Evolutionary conservation across 2,329 filamentous ascomycete genomes (phyloP), one percentile per base, ranked within the genome.

Genomic region (Colletotrichum spaethianum): DNA sequence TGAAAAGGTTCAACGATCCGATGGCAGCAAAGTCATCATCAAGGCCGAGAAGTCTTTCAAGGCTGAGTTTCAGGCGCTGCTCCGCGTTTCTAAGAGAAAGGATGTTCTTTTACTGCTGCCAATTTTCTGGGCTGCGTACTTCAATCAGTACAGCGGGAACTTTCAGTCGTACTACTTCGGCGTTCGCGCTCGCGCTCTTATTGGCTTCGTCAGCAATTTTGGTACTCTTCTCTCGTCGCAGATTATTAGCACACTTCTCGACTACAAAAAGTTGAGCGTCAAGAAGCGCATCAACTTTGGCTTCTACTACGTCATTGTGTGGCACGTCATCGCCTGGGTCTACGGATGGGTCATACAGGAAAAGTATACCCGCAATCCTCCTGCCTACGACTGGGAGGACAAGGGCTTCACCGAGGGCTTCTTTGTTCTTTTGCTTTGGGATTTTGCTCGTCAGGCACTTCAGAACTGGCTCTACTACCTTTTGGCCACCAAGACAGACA

Each of bases 401-500:
- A 78, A 80, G 28, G 86, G 85, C 0, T 87, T 86, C 23, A 78
- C 80, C 0, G 81, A 86, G 67, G 85, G 84, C 0, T 83, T 86
- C 69, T 87, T 87, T 61, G 86, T 87, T 3, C 73, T 87, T 1
- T 77, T 86, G 0, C 79, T 87, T 0, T 87, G 85, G 86, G 80
- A 83, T 9, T 88, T 89, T 73, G 80, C 86, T 2, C 81, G 86
- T 2, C 87, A 90, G 75, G 80, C 85, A 0, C 76, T 88, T 26
- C 87, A 89, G 76, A 89, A 88, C 65, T 89, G 86, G 86, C 80
- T 89, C 0, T 89, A 89, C 73, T 89, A 89, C 74, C 79, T 90
- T 23, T 79, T 90, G 1, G 85, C 87, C 0, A 88, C 84, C 6
- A 89, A 85, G 80, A 89, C 87, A 0, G 85, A 89, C 63, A 88